Percentiles rank a stretch among this genome's conserved stretches.
These are phyloP conservation scores for Quercus bicolor DNA, from an alignment of 306 rosid species.

Conservation along the genomic window DNA sequence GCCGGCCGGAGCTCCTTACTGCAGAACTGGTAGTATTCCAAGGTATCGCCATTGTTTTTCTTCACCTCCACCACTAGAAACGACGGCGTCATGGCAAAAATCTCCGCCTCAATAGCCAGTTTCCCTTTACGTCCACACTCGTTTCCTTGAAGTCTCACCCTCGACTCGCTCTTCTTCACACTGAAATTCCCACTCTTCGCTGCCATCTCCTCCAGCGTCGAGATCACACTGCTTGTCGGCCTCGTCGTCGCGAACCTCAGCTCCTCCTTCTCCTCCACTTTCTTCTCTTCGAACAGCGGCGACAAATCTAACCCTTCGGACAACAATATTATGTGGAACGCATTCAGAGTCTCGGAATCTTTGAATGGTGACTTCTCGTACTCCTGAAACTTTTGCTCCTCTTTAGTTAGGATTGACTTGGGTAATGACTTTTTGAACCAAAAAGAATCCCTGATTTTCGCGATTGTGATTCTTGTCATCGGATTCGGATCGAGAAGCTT, in stretches of 20 bases:
- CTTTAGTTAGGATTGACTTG: constrained; percentile 19
- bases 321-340: constrained; percentile 69
- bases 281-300: constrained; percentile 81
- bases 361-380: constrained; percentile 18
- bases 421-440: constrained; percentile 77
- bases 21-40: constrained; percentile 90
- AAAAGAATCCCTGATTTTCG: constrained; percentile 53
- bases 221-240: constrained; percentile 84
- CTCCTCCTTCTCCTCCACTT: constrained; percentile 75
- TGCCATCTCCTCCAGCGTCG: constrained; percentile 77
- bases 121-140: constrained; percentile 79
- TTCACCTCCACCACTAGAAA: constrained; percentile 85
- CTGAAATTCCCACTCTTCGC: constrained; percentile 60
- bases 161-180: constrained; percentile 67
- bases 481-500: constrained; percentile 88
- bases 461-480: constrained; percentile 40
- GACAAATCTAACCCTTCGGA: constrained; percentile 89
- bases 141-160: constrained; percentile 67
- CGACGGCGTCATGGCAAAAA: constrained; percentile 72
- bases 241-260: constrained; percentile 77
- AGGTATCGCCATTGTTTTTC: constrained; percentile 81
- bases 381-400: constrained; percentile 33
- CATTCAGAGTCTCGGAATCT: constrained; percentile 56
- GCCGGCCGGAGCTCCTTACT: constrained; percentile 92
- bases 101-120: constrained; percentile 71